Base-by-base conservation (phyloP, 768 basidiomycete genomes). In the Hydnomerulius pinastri region DNA sequence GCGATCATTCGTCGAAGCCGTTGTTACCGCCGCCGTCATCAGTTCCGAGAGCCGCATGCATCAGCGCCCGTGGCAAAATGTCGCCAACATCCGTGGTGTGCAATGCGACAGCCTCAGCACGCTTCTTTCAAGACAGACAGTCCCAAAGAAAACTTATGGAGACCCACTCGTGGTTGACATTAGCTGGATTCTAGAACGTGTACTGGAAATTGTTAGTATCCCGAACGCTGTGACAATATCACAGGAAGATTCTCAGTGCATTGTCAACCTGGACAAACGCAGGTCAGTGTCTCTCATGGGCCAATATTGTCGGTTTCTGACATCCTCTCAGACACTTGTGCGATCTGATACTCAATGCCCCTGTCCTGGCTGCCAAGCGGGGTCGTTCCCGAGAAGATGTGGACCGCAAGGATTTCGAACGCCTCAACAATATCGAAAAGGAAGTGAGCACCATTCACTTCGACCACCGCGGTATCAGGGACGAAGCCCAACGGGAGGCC, bases 231-330 rank as follows among this genome's bases (percentile, higher is more conserved):
- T 90, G 7, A 79, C 82, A 40, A 75, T 81, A 13, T 62, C 74
- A 1, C 63, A 71, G n/a, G 76, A 77, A 29, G 81, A 82, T 53
- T 75, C 75, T 29, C 76, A 78, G 36, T 77, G 72, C 30, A 77
- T 92, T 30, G 78, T 93, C 38, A 92, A 91, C 61, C 82, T 91
- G 57, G 86, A 91, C 54, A 93, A 93, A 61, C 79, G 91, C 55
- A 81, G 90, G 90, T 89, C 59, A 48, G 78, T 25, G 24, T 36
- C 32, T 29, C 18, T 13, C 39, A 47, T 54, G 15, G 4, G 49
- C 47, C 8, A 25, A 23, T 13, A 4, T 27, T 27, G n/a, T 18
- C 18, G n/a, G n/a, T 6, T 35, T 39, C 54, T 66, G 55, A 65
- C 48, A 28, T 32, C 42, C 41, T 47, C 53, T 9, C 53, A 91